A percentile compares a stretch with the other conserved stretches of the same genome.
phyloP scores from a whole-genome alignment of 2,329 filamentous ascomycete genomes.

The Ophiostoma tasmaniense region DNA sequence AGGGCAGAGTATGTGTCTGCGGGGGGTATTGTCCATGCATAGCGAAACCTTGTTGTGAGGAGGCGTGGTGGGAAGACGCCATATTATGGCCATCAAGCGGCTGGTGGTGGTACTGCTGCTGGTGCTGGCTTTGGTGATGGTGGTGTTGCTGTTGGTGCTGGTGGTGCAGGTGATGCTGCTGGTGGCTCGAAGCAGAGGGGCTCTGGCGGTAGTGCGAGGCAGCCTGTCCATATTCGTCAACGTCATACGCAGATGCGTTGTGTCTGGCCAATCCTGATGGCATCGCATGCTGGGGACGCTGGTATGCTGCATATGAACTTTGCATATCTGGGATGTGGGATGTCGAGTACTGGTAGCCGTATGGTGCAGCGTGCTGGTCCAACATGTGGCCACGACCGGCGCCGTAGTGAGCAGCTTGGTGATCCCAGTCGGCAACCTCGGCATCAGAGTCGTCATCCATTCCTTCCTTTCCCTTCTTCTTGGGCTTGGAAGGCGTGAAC shows the following conservation, averaged over 20 bases:
- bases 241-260: conserved; percentile 32
- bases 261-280: conserved; percentile 30
- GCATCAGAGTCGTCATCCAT: conserved; percentile 37
- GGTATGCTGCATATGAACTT: conserved; percentile 9
- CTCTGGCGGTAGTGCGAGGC: conserved; percentile 32
- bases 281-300: conserved; percentile 26
- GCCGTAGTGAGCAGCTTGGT: conserved; percentile 18
- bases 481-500: conserved; percentile 74
- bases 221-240: conserved; percentile 24
- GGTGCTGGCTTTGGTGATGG: background rate
- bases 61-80: conserved; percentile 5
- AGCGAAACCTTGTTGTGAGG: background rate
- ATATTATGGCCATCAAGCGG: background rate
- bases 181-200: conserved; percentile 17
- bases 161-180: conserved; percentile 10
- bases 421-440: conserved; percentile 32
- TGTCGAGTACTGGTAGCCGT: conserved; percentile 18
- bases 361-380: conserved; percentile 23
- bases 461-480: conserved; percentile 32
- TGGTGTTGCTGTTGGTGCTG: background rate
- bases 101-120: background rate
- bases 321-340: conserved; percentile 13
- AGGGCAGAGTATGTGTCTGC: background rate
- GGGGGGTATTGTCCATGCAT: conserved; percentile 8
- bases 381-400: conserved; percentile 25